Conservation (phyloP, 2,329 filamentous ascomycete genomes). For the Cryphonectria radicalis region DNA sequence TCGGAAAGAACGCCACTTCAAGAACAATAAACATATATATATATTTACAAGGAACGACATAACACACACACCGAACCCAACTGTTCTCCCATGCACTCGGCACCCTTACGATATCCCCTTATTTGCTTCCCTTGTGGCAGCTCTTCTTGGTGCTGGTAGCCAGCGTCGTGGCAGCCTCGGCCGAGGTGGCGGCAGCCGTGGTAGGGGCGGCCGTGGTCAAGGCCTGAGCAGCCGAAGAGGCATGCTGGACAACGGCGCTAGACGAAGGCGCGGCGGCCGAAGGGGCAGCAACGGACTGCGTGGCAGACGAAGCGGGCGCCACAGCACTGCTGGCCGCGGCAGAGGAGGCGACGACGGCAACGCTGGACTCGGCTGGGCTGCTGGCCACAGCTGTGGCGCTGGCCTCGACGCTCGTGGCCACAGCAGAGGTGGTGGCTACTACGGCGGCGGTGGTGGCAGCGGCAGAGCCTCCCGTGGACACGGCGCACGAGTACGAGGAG, state of each 20-base stretch:
- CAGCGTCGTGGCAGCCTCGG: conserved; percentile 9
- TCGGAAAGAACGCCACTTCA: background rate
- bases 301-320: conserved; percentile 8
- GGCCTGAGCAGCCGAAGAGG: conserved; percentile 1
- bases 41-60: background rate
- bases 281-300: background rate
- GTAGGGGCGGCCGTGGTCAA: conserved; percentile 7
- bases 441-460: background rate
- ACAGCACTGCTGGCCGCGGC: conserved; percentile 11
- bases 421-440: background rate
- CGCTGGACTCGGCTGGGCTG: conserved; percentile 2
- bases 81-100: background rate
- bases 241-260: conserved; percentile 3
- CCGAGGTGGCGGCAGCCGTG: conserved; percentile 10
- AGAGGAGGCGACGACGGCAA: background rate
- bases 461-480: conserved; percentile 10
- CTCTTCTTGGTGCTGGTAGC: conserved; percentile 18
- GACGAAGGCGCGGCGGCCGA: background rate
- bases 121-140: conserved; percentile 7
- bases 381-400: conserved; percentile 1
- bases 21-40: background rate
- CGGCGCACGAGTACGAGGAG: conserved; percentile 13
- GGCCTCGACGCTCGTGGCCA: conserved; percentile 8
- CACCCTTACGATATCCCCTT: background rate
- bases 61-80: background rate